A percentile compares a stretch with the other conserved stretches of the same genome.
These are phyloP conservation scores for Venturia asperata DNA, from an alignment of 2,329 filamentous ascomycete species.

Conservation along the genomic window DNA sequence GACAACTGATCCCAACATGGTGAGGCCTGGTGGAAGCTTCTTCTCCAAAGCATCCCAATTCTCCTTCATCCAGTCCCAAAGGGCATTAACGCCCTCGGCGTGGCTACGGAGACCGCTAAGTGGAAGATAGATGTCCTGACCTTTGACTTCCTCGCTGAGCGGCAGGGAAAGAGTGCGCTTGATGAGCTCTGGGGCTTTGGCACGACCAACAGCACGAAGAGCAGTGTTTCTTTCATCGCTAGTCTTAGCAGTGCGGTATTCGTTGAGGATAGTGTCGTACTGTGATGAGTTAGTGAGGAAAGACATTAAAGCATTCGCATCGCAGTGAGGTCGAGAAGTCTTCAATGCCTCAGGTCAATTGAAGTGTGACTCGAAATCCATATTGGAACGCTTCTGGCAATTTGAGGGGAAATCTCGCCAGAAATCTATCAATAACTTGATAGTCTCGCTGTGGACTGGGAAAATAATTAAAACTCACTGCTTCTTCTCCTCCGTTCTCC, in stretches of 20 bases:
- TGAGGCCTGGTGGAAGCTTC: constrained; percentile 76
- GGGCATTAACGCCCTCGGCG: constrained; percentile 66
- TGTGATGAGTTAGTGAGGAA: background rate
- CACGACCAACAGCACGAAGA: constrained; percentile 72
- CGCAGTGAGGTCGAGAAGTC: background rate
- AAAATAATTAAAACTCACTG: constrained; percentile 44
- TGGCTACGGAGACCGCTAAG: constrained; percentile 71
- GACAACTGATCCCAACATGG: constrained; percentile 79
- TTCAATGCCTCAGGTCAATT: too few species aligned
- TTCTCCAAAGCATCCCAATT: constrained; percentile 83
- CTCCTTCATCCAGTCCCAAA: constrained; percentile 75
- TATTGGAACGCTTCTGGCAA: too few species aligned
- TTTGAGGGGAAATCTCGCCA: too few species aligned
- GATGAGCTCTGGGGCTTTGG: constrained; percentile 71
- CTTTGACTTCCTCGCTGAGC: constrained; percentile 76
- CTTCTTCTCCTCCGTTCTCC: constrained; percentile 75
- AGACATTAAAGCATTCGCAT: background rate
- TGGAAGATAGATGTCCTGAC: constrained; percentile 89
- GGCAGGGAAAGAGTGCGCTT: constrained; percentile 70
- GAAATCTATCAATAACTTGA: too few species aligned
- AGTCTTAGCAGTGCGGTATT: constrained; percentile 67
- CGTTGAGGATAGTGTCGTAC: constrained; percentile 70
- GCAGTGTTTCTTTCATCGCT: constrained; percentile 89
- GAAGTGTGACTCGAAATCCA: too few species aligned
- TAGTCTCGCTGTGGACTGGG: too few species aligned